A percentile compares a stretch with the other conserved stretches of the same genome.
phyloP scores from a whole-genome alignment of 2,329 filamentous ascomycete species.

The Colletotrichum siamense region DNA sequence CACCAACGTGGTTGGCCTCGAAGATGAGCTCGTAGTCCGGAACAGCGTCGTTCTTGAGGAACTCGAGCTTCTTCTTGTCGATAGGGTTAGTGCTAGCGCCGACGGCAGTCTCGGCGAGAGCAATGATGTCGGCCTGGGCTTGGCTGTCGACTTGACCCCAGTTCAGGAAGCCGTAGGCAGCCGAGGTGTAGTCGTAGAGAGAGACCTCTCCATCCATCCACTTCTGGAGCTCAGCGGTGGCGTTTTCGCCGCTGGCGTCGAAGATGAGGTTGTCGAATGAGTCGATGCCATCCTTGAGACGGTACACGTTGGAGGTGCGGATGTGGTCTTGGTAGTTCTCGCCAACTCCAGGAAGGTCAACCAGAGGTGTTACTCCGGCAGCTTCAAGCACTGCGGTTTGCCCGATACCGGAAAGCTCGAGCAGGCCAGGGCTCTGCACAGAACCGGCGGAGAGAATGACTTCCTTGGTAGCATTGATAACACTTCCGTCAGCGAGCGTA shows the following conservation, averaged over 20 bases:
- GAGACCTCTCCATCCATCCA: conserved; percentile 34
- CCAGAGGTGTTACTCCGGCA: conserved; percentile 42
- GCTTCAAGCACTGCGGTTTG: conserved; percentile 35
- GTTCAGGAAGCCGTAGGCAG: conserved; percentile 43
- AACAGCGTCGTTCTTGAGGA: conserved; percentile 36
- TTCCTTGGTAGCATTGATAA: conserved; percentile 1
- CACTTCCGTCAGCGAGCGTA: neutral
- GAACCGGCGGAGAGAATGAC: conserved; percentile 18
- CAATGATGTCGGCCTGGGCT: conserved; percentile 29
- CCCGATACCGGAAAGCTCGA: conserved; percentile 39
- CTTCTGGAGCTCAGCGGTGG: conserved; percentile 42
- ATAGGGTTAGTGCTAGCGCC: conserved; percentile 31
- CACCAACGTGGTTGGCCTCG: conserved; percentile 34
- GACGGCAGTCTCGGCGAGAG: conserved; percentile 35
- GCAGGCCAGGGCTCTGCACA: conserved; percentile 27
- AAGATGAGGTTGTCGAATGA: conserved; percentile 33
- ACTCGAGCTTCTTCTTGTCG: conserved; percentile 43
- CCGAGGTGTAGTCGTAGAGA: conserved; percentile 42
- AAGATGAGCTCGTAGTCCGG: conserved; percentile 34
- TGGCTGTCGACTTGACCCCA: conserved; percentile 41
- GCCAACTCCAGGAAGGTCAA: conserved; percentile 49
- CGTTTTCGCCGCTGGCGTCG: conserved; percentile 27
- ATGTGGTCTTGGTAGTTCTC: conserved; percentile 55
- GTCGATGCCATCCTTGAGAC: conserved; percentile 30
- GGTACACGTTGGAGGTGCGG: conserved; percentile 31